Evolutionary conservation across 1,284 basidiomycete genomes (phyloP), one percentile per base, ranked within the genome.

Genomic region (Microbotryum scabiosae): DNA sequence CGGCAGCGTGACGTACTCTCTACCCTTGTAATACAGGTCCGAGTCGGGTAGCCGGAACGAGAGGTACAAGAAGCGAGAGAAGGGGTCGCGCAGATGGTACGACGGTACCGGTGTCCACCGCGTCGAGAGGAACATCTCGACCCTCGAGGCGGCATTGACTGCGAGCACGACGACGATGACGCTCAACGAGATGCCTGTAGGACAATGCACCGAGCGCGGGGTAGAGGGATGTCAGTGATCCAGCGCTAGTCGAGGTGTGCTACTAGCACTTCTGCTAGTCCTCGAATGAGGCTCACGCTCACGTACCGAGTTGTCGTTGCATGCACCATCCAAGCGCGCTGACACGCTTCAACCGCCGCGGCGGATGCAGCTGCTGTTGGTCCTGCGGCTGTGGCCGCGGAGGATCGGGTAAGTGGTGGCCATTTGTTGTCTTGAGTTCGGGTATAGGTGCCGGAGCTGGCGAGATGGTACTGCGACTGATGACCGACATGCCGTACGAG

Each of bases 21-120:
- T 30, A 2, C 66, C 66, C 46, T 68, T 68, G 62, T 52, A 66
- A 54, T 68, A 68, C 46, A 63, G 44, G 1, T 54, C 49, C 1
- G 61, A 57, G 2, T 52, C 64, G 2, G 61, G 64, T 5, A 63
- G 44, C 20, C 57, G 54, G 61, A 66, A 68, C 5, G 66, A 68
- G 21, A 68, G 58, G 60, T 41, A 50, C 20, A 68, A 28, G 60
- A 66, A 68, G 26, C 59, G 49, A 12, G 57, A 54, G 26, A 59
- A 62, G 51, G 50, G 23, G 20, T 61, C 49, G 16, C 20, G 36
- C 43, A 57, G 49, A 53, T 66, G 64, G 26, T 49, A 56, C 4
- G 64, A 60, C 26, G 64, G 60, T 12, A 52, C n/a, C 12, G 60
- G 60, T 20, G 66, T 65, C 52, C 57, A 54, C 44, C 43, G 18